Percentiles rank a stretch among this genome's conserved stretches.
phyloP scores from a whole-genome alignment of 352 stramenopile species.

The Pythium sukuiense region DNA sequence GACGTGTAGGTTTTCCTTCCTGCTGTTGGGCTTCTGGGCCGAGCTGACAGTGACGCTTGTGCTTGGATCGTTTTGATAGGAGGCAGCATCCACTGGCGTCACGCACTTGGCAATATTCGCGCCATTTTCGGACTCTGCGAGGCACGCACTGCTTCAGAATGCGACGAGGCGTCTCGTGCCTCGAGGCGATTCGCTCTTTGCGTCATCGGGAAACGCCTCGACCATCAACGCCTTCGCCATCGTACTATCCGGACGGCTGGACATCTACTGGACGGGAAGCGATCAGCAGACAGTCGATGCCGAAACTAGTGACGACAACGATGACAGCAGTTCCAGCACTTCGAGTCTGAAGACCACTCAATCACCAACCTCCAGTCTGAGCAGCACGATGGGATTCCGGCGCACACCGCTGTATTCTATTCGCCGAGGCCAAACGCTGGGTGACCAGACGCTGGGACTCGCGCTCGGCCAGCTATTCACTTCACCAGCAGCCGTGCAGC shows the following conservation, averaged over 20 bases:
- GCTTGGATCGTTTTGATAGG: conserved; percentile 16
- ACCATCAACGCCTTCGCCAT: conserved; percentile 31
- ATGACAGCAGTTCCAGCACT: neutral
- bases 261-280: conserved; percentile 45
- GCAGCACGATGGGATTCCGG: neutral
- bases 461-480: conserved; percentile 34
- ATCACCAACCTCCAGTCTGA: neutral
- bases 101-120: conserved; percentile 43
- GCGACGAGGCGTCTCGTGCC: conserved; percentile 24
- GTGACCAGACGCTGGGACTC: conserved; percentile 57
- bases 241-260: conserved; percentile 42
- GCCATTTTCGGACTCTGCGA: conserved; percentile 37
- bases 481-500: neutral
- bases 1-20: conserved; percentile 4
- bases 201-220: neutral
- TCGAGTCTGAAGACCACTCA: neutral
- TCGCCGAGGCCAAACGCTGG: conserved; percentile 43
- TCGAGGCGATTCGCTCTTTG: conserved; percentile 18
- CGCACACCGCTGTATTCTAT: conserved; percentile 32
- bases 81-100: conserved; percentile 35
- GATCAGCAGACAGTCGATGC: neutral
- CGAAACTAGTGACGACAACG: neutral
- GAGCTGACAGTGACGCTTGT: neutral
- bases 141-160: conserved; percentile 31
- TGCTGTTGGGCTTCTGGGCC: too few relatives aligned